Evolutionary conservation across 2,329 filamentous ascomycete species (phyloP).

Genomic region (Cladosporium oxysporum): DNA sequence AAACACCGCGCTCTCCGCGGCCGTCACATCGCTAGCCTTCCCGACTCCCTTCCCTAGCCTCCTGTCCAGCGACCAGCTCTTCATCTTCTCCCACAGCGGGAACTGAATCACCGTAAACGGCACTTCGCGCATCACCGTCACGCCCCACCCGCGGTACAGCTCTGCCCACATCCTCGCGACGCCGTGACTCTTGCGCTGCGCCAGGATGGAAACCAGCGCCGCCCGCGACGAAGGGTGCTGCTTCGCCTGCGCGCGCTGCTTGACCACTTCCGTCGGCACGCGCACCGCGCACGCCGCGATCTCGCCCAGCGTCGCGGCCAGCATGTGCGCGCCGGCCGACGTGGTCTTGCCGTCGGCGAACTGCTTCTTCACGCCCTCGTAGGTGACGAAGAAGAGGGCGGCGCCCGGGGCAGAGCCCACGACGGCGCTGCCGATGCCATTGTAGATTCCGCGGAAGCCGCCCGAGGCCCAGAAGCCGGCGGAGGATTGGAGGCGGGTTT

Average conservation of each 20-base stretch:
- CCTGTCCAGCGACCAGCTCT: conserved; percentile 62
- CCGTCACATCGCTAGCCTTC: conserved; percentile 55
- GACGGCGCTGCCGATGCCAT: conserved; percentile 83
- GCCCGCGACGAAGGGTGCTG: conserved; percentile 70
- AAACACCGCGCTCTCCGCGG: conserved; percentile 78
- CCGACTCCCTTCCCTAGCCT: conserved; percentile 33
- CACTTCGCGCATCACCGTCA: conserved; percentile 93
- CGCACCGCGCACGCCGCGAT: conserved; percentile 88
- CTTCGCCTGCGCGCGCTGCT: conserved; percentile 90
- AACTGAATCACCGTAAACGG: conserved; percentile 98
- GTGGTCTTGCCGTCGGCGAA: conserved; percentile 23
- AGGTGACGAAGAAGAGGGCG: conserved; percentile 79
- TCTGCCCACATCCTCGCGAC: conserved; percentile 69
- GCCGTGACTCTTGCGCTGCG: conserved; percentile 42
- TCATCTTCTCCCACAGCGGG: conserved; percentile 93
- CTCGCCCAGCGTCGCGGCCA: conserved; percentile 83
- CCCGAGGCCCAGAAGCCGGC: conserved; percentile 77
- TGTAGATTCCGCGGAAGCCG: conserved; percentile 89
- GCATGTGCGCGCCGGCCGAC: conserved; percentile 64
- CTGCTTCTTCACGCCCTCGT: conserved; percentile 34
- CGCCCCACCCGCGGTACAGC: conserved; percentile 86
- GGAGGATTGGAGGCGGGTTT: conserved; percentile 90
- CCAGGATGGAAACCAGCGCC: conserved; percentile 69
- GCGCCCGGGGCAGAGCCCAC: conserved; percentile 92
- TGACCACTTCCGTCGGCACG: conserved; percentile 94